phyloP scores from a whole-genome alignment of 2,329 filamentous ascomycete genomes.

The Sporothrix schenckii region DNA sequence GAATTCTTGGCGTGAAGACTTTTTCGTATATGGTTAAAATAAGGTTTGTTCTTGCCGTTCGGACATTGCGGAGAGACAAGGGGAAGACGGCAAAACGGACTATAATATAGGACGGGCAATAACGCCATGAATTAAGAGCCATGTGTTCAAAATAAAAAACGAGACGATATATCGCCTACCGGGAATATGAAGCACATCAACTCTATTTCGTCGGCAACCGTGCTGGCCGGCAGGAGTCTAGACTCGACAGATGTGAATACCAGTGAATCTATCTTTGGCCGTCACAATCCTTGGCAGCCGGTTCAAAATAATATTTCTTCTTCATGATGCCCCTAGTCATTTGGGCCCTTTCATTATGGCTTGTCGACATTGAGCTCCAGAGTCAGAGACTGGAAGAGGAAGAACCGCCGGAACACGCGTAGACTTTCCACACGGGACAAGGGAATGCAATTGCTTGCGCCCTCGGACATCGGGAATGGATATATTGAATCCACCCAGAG shows the following conservation, averaged over 20 bases:
- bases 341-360: neutral
- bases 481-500: neutral
- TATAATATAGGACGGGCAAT: neutral
- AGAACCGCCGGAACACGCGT: neutral
- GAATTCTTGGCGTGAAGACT: no score
- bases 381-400: neutral
- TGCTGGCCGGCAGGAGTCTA: neutral
- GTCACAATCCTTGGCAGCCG: neutral
- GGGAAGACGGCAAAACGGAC: neutral
- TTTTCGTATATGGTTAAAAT: neutral
- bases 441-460: no score
- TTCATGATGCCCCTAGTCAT: neutral
- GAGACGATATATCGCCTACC: neutral
- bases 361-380: neutral
- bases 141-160: neutral
- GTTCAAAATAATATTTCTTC: neutral
- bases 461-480: neutral
- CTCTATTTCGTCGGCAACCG: neutral
- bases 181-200: constrained; percentile 1
- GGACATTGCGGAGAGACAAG: constrained; percentile 17
- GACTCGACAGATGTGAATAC: neutral
- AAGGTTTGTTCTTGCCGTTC: neutral
- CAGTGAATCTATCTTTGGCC: no score
- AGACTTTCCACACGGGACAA: neutral
- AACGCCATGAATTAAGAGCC: neutral